Base-by-base conservation (phyloP, 176 grass and related monocot species). In the Carex pumila region DNA sequence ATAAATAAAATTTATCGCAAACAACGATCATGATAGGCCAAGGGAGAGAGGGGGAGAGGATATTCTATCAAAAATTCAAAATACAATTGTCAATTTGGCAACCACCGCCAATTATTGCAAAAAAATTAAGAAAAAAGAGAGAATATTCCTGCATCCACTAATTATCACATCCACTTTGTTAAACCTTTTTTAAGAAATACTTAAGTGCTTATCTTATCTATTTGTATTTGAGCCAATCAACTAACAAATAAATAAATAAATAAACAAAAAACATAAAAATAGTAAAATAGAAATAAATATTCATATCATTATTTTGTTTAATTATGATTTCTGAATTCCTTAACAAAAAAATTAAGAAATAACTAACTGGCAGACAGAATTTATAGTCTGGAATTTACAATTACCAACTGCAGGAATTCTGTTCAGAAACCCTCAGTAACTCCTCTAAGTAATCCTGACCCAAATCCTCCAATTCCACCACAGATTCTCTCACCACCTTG, bases 371-470 rank as follows among this genome's bases (percentile, higher is more conserved):
- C 47, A 25, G 12, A 56, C 49, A 77, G 22, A 76, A 76, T 76
- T 54, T 15, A 56, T 56, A 77, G 45, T 77, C 49, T 56, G 12
- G 30, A 56, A 77, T 77, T 77, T 77, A 77, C 72, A 56, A 77
- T 77, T 77, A 55, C 73, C 21, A 55, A 17, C 21, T 25, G 37
- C 3, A 68, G 6, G 62, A 65, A 68, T 79, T 78, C 56, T 59
- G 22, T 54, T 92, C 91, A 0, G 91, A 93, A 4, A 91, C 49
- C 50, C 91, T 87, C n/a, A 97, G 81, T 21, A 97, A 90, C 83
- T 93, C 94, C 60, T 97, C 94, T 22, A 97, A 50, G 85, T 93
- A 97, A 13, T 93, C 91, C 22, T 86, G 84, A 61, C 94, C 94
- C 1, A 97, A 65, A 81, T 97, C 94, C 79, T 97, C 89, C 31